Evolutionary conservation across 1,139 yeast genomes (phyloP), one percentile per base, ranked within the genome.

Genomic region (Suhomyces terraborum): DNA sequence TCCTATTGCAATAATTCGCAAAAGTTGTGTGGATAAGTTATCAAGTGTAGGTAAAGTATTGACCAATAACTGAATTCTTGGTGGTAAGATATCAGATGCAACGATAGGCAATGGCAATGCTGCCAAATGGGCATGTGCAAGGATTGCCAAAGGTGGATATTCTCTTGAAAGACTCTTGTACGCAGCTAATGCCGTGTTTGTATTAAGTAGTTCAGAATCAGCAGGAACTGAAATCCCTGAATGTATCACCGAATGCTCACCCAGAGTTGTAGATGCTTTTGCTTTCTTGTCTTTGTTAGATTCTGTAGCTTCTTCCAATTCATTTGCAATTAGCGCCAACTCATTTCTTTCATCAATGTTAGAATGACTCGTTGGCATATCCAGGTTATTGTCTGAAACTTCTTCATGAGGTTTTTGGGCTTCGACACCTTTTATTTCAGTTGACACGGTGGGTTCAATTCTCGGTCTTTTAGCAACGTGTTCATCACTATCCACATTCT

Each of bases 1-100:
- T 0, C 84, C 83, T 27, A 75, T 72, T 2, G 88, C 86, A 26
- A 87, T 77, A 3, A 81, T 70, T 41, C 89, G 69, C 36, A 88
- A 67, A 19, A 88, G 70, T 58, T 88, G 95, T 1, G 88, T 75
- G 0, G 95, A 80, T 42, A 87, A 65, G 47, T 84, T 85, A 54
- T 87, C 95, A 42, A 88, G 66, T 0, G 85, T 76, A 0, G 94
- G 91, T 35, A 86, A 65, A 0, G 88, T 74, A 54, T 83, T 81
- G 36, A 84, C 67, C 28, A 82, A 64, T 34, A 83, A 67, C 54
- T 82, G 88, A 22, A 78, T 73, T 51, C 84, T 67, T 4, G 83
- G 77, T 0, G 86, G 82, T 19, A 81, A 58, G 47, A 72, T 67
- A 35, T 73, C 78, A 10, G 82, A 79, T 1, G 84, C 80, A 2